These are phyloP conservation scores for Lodderomyces jiufengensis DNA, from an alignment of 1,139 yeast genomes.

Conservation along the genomic window DNA sequence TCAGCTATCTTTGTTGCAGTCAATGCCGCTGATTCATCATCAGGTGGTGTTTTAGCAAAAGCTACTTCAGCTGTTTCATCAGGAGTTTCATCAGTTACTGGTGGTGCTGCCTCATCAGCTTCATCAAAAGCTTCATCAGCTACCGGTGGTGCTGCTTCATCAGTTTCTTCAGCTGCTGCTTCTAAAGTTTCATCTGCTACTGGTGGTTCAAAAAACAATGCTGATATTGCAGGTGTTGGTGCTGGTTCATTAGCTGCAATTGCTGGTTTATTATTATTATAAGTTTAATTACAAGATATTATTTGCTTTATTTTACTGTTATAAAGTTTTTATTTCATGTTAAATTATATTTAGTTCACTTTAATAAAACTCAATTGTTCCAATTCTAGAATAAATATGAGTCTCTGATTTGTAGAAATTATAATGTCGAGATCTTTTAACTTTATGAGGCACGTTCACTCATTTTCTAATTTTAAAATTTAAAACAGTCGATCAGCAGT, in stretches of 20 bases:
- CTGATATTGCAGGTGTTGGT: conserved; percentile 19
- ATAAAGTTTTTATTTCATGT: too few relatives aligned
- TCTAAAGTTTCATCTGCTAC: conserved; percentile 16
- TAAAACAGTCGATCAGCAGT: too few relatives aligned
- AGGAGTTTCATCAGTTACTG: conserved; percentile 10
- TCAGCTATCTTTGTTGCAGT: conserved; percentile 9
- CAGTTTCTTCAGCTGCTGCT: conserved; percentile 10
- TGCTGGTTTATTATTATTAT: conserved; percentile 30
- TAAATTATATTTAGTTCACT: too few relatives aligned
- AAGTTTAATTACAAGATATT: conserved; percentile 6
- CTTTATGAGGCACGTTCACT: not conserved
- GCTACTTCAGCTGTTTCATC: conserved; percentile 5
- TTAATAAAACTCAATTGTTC: too few relatives aligned
- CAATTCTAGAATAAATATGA: too few relatives aligned
- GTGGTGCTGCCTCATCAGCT: conserved; percentile 10
- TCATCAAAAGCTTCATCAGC: conserved; percentile 8
- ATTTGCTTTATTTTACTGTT: not conserved
- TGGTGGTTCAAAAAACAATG: conserved; percentile 16
- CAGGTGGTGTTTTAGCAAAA: conserved; percentile 3
- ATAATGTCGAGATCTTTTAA: too few relatives aligned
- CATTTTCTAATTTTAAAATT: too few relatives aligned
- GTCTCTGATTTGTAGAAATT: too few relatives aligned
- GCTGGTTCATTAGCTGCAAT: conserved; percentile 28
- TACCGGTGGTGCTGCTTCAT: conserved; percentile 4
- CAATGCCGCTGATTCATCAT: conserved; percentile 14